Evolutionary conservation across 139 green algal genomes (phyloP), one percentile per base, ranked within the genome.

Genomic region (Auxenochlorella pyrenoidosa): DNA sequence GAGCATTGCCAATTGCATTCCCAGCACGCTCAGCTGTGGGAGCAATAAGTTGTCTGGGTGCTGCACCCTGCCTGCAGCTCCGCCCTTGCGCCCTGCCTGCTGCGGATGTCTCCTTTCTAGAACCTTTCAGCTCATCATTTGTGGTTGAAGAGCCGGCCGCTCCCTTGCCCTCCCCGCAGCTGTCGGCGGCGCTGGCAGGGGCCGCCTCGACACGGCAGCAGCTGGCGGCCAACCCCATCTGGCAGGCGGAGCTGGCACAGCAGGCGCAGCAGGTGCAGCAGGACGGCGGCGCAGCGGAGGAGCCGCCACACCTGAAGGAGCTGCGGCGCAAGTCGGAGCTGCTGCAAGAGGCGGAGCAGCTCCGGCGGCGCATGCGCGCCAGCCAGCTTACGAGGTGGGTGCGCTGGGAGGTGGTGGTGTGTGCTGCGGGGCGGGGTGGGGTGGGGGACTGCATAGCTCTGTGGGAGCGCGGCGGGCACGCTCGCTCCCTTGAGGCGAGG

Each of bases 311-410:
- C 58, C 34, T 75, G 38, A 40, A 73, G 13, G 63, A 66, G 15
- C 72, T 95, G 51, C 41, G 84, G 85, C 70, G 68, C 40, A 93
- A 94, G 84, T 90, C 88, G 19, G 84, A 82, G 28, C 79, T 93
- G 47, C 36, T 81, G 19, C 83, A 90, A 3, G 89, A 95, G 88
- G 88, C 87, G 5, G 91, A 91, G 60, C 83, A 75, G 12, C 78
- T 95, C 58, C 78, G 85, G 54, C 40, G 72, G 43, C 90, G 93
- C n/a, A 94, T 96, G 80, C 81, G 85, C 2, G 79, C 90, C 59
- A 95, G 88, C 47, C 86, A 95, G 86, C 90, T 96, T 38, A 76
- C 59, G 36, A 85, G 78, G 78, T 86, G 65, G 22, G 60, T 30
- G 21, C 16, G 15, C 68, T 32, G 12, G 47, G 47, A 12, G 47